Conservation (phyloP, 2,329 filamentous ascomycete species). For the Leptoxyphium fumago region DNA sequence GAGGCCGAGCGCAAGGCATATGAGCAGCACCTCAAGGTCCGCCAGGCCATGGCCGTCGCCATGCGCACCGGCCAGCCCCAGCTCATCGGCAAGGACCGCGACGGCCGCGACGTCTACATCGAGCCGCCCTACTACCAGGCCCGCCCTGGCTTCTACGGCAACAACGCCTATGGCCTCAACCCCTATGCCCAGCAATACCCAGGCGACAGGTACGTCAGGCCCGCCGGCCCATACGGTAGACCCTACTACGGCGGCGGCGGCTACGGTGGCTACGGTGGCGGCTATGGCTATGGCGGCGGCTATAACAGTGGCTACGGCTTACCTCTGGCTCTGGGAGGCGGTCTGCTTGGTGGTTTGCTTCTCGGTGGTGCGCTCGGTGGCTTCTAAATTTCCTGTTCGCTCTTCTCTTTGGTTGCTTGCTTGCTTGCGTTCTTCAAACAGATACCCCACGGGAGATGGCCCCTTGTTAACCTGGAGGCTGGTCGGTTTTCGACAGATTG, state of each 20-base stretch:
- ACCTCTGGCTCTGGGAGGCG: conserved; percentile 32
- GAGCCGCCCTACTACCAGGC: conserved; percentile 33
- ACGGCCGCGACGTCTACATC: conserved; percentile 44
- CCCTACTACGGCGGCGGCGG: conserved; percentile 20
- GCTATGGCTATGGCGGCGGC: conserved; percentile 19
- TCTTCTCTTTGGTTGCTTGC: no score
- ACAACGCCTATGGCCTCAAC: conserved; percentile 18
- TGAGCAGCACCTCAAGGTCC: conserved; percentile 34
- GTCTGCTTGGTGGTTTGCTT: conserved; percentile 31
- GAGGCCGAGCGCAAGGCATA: conserved; percentile 39
- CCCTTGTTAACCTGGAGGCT: no score
- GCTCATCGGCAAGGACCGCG: conserved; percentile 37
- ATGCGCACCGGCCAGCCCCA: conserved; percentile 42
- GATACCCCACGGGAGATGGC: no score
- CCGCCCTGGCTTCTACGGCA: not conserved
- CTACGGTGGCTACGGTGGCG: not conserved
- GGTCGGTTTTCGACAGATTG: no score
- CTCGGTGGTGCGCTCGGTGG: conserved; percentile 2
- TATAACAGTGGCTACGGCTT: conserved; percentile 33
- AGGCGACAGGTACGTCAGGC: conserved; percentile 30
- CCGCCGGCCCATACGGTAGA: conserved; percentile 32
- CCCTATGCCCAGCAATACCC: conserved; percentile 24
- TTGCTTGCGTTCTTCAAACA: no score
- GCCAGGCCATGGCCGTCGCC: conserved; percentile 36
- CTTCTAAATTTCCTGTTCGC: not conserved